Conservation (phyloP, 2,329 filamentous ascomycete genomes). For the Fusarium fracticaudum region DNA sequence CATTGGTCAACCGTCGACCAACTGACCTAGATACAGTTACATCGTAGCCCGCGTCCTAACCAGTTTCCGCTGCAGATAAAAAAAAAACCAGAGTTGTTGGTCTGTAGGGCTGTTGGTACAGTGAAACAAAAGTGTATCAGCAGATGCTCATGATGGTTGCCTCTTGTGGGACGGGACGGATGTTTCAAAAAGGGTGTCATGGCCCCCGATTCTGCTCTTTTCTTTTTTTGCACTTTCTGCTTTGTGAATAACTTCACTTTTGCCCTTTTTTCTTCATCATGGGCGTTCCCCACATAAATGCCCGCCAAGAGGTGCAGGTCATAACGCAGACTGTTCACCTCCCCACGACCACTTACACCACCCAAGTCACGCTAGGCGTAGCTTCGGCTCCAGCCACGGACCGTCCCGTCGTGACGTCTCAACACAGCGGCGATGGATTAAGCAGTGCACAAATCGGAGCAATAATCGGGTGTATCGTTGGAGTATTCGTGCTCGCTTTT, state of each 20-base stretch:
- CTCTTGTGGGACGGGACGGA: slow-evolving; percentile 23
- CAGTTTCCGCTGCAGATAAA: slow-evolving; percentile 15
- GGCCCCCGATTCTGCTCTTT: slow-evolving; percentile 1
- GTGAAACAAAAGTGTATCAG: slow-evolving; percentile 28
- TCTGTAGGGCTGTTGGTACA: neutral
- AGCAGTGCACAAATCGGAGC: slow-evolving; percentile 52
- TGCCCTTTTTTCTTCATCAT: neutral
- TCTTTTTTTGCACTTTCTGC: slow-evolving; percentile 23
- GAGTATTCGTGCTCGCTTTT: slow-evolving; percentile 48
- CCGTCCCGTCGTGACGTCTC: slow-evolving; percentile 18
- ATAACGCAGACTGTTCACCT: slow-evolving; percentile 51
- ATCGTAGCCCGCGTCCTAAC: slow-evolving; percentile 4
- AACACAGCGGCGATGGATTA: slow-evolving; percentile 40
- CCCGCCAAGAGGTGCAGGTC: slow-evolving; percentile 43
- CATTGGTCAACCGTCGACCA: slow-evolving; percentile 28
- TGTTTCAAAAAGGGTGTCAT: slow-evolving; percentile 30
- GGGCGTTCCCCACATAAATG: slow-evolving; percentile 25
- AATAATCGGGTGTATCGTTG: slow-evolving; percentile 53
- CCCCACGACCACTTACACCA: slow-evolving; percentile 49
- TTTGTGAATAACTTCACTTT: slow-evolving; percentile 32
- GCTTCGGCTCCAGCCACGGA: slow-evolving; percentile 19
- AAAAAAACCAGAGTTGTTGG: neutral
- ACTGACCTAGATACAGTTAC: slow-evolving; percentile 33
- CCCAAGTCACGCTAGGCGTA: slow-evolving; percentile 46
- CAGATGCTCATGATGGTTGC: slow-evolving; percentile 39